phyloP scores from a whole-genome alignment of 2,329 filamentous ascomycete species.

The Diaporthe ilicicola region DNA sequence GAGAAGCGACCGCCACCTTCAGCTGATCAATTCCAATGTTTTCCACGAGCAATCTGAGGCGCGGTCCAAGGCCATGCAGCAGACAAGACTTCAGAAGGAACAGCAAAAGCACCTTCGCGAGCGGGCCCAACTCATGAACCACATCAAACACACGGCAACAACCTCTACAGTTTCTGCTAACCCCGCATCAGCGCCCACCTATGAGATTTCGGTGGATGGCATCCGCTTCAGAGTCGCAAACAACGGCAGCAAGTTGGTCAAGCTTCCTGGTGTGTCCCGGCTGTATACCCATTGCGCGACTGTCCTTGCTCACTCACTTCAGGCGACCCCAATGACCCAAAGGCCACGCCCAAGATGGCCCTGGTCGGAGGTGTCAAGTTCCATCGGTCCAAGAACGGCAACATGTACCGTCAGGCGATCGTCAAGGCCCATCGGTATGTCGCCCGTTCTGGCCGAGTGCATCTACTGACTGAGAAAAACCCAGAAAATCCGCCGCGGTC shows the following conservation, averaged over 20 bases:
- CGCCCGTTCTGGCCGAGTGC: conserved; percentile 33
- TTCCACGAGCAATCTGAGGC: conserved; percentile 78
- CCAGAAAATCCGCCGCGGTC: conserved; percentile 60
- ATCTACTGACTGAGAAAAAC: conserved; percentile 49
- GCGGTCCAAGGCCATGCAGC: conserved; percentile 75
- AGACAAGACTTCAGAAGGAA: conserved; percentile 68
- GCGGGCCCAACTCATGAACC: conserved; percentile 63
- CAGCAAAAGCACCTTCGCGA: conserved; percentile 64
- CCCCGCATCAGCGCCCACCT: conserved; percentile 47
- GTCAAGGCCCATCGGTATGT: conserved; percentile 80
- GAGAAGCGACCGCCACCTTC: conserved; percentile 78
- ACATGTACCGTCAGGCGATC: conserved; percentile 80
- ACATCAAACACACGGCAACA: conserved; percentile 49
- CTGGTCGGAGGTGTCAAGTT: conserved; percentile 82
- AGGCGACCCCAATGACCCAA: conserved; percentile 69
- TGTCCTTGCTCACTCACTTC: conserved; percentile 42
- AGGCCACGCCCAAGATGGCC: conserved; percentile 77
- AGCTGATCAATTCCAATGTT: conserved; percentile 82
- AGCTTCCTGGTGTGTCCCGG: conserved; percentile 66
- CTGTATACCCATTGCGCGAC: neutral
- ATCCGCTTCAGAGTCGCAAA: conserved; percentile 78
- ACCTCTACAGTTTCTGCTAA: conserved; percentile 40
- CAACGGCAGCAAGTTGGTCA: conserved; percentile 84
- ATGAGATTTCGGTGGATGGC: conserved; percentile 75
- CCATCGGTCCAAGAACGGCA: conserved; percentile 86